These are phyloP conservation scores for Quercus rubra DNA, from an alignment of 306 rosid species.

Conservation along the genomic window DNA sequence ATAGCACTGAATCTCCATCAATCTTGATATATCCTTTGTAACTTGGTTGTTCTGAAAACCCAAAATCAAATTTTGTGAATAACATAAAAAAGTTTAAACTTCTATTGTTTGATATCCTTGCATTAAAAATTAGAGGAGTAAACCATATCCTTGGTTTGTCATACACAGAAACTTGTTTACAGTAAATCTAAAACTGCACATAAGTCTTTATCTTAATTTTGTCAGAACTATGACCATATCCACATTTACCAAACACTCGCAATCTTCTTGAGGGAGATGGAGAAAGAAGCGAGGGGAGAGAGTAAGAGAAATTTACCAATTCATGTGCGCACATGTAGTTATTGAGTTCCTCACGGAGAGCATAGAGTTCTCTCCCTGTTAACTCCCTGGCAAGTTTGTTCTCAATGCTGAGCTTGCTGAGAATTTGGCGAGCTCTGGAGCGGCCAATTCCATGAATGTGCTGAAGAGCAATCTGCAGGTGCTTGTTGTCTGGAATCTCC, in stretches of 20 bases:
- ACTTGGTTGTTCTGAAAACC: conserved; percentile 39
- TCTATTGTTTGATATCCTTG: neutral
- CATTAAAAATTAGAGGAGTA: neutral
- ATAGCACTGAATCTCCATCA: conserved; percentile 51
- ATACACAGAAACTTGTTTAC: neutral
- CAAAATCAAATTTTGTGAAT: neutral
- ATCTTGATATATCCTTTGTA: conserved; percentile 43
- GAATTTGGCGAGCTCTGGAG: conserved; percentile 55
- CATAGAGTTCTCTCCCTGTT: conserved; percentile 57
- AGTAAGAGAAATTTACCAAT: conserved; percentile 36
- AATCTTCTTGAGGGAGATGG: neutral
- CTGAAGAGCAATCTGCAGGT: conserved; percentile 61
- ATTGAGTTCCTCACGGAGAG: conserved; percentile 58
- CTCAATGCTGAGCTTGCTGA: conserved; percentile 54
- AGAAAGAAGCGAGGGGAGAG: neutral
- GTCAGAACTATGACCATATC: neutral
- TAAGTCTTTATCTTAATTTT: neutral
- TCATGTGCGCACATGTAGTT: conserved; percentile 63
- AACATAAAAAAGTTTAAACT: neutral
- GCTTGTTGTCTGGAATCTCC: conserved; percentile 71
- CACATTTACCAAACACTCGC: neutral
- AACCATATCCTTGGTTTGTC: neutral
- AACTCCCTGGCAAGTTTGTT: conserved; percentile 66
- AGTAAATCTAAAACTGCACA: neutral
- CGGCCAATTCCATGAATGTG: conserved; percentile 67